Evolutionary conservation across 768 basidiomycete genomes (phyloP).

Genomic region (Panus rudis): DNA sequence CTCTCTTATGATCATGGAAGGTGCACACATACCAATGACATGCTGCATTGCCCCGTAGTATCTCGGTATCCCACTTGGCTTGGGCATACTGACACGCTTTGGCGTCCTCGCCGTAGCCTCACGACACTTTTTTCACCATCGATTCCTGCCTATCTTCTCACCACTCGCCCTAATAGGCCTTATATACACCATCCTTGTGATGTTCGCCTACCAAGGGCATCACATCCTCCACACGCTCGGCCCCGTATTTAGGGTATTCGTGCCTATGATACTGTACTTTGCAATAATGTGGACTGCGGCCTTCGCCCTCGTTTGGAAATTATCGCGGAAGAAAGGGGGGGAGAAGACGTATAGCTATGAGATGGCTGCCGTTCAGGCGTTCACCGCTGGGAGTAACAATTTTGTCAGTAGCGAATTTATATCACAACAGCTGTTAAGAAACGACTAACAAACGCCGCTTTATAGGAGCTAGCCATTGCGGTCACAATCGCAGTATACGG

Average conservation of each 20-base stretch:
- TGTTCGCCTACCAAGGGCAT: conserved; percentile 55
- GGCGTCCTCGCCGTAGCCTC: conserved; percentile 38
- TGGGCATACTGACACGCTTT: conserved; percentile 66
- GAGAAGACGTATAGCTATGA: conserved; percentile 46
- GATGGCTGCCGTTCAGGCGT: conserved; percentile 69
- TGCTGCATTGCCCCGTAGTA: conserved; percentile 40
- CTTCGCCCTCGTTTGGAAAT: conserved; percentile 48
- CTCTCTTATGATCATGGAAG: neutral
- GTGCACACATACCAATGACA: neutral
- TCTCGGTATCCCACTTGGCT: conserved; percentile 73
- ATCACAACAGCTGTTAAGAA: neutral
- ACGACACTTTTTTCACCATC: conserved; percentile 41
- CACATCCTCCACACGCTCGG: conserved; percentile 70
- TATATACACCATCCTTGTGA: conserved; percentile 72
- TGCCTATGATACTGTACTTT: conserved; percentile 78
- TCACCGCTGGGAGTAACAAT: conserved; percentile 77
- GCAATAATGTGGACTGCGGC: conserved; percentile 65
- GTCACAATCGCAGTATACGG: conserved; percentile 76
- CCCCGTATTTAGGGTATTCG: conserved; percentile 72
- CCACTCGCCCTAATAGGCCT: conserved; percentile 69
- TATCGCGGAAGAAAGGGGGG: conserved; percentile 28
- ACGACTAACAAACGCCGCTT: neutral
- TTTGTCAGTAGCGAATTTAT: conserved; percentile 45
- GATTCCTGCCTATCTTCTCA: conserved; percentile 63
- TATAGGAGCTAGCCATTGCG: conserved; percentile 75